Evolutionary conservation across 2,329 filamentous ascomycete genomes (phyloP), one percentile per base, ranked within the genome.

Genomic region (Fonsecaea pedrosoi): DNA sequence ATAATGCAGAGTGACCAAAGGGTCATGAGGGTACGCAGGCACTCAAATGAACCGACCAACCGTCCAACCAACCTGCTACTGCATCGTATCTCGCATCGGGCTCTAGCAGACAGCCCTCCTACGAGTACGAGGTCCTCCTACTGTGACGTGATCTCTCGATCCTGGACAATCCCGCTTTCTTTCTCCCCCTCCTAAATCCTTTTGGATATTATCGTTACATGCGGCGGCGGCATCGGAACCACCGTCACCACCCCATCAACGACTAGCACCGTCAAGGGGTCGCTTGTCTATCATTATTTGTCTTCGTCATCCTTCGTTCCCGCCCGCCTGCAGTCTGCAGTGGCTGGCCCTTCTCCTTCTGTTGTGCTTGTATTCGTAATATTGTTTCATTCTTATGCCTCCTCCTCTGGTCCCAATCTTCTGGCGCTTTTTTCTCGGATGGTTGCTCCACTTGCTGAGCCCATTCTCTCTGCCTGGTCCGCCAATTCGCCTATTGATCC

Each of bases 341-440:
- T 45, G 40, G 40, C 40, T 45, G 40, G 15, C n/a, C 15, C 40
- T 45, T 18, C 40, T 45, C 40, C 40, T 50, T 9, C 45, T 50
- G 45, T 21, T 50, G 45, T 50, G 45, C 18, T 25, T 25, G n/a
- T 6, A 50, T 50, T 50, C 45, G 45, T 50, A 50, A 50, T 50
- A 50, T 50, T 25, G 45, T 50, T 50, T 50, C 45, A 50, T 50
- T 50, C 10, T 30, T 50, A 2, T 50, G 18, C 21, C 25, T 50
- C 25, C 25, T 25, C 25, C 25, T 25, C 25, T 50, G 45, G 45
- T 10, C 7, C 25, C 7, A 5, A 50, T 4, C 40, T 12, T 42
- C 4, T 25, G 40, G 40, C 15, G 40, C 45, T 25, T 9, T 25
- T 50, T 50, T 50, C 21, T 18, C 4, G 15, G 18, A 21, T 12